Percentiles rank a stretch among this genome's conserved stretches.
These are phyloP conservation scores for Coprinopsis sp. DNA, from an alignment of 768 basidiomycete genomes.

Conservation along the genomic window DNA sequence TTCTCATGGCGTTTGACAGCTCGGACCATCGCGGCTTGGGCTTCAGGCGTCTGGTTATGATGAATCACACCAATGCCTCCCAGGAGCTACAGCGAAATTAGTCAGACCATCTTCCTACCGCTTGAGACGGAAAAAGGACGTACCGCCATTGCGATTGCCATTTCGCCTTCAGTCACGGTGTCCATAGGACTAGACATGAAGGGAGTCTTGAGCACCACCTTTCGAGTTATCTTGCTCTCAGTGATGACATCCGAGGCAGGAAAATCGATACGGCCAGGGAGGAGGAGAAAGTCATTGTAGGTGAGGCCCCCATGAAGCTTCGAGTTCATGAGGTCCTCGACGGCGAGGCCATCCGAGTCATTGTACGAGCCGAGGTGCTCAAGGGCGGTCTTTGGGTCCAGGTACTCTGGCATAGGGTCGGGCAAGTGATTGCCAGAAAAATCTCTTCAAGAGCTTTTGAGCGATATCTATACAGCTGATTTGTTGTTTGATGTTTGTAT, in stretches of 20 bases:
- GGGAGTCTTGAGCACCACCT: slow-evolving; percentile 88
- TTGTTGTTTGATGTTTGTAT: slow-evolving; percentile 14
- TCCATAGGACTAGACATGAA: slow-evolving; percentile 99
- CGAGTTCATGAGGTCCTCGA: slow-evolving; percentile 85
- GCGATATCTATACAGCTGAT: slow-evolving; percentile 15
- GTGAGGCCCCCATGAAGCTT: slow-evolving; percentile 86
- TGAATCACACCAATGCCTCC: slow-evolving; percentile 99
- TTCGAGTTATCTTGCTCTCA: slow-evolving; percentile 85
- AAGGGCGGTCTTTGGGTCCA: slow-evolving; percentile 70
- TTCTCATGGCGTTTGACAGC: slow-evolving; percentile 98
- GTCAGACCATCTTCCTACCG: slow-evolving; percentile 12
- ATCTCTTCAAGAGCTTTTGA: slow-evolving; percentile 18
- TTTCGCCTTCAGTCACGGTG: slow-evolving; percentile 93
- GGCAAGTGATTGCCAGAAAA: slow-evolving; percentile 23
- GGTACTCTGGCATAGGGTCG: slow-evolving; percentile 36
- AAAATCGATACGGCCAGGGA: slow-evolving; percentile 96
- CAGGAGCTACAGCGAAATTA: slow-evolving; percentile 51
- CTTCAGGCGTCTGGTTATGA: slow-evolving; percentile 82
- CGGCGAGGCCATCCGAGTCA: slow-evolving; percentile 76
- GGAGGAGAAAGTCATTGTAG: slow-evolving; percentile 93
- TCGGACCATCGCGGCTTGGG: slow-evolving; percentile 95
- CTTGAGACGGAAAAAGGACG: slow-evolving; percentile 25
- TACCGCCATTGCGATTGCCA: slow-evolving; percentile 92
- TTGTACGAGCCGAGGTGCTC: slow-evolving; percentile 70
- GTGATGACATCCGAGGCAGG: slow-evolving; percentile 73